Base-by-base conservation (phyloP, 495 filamentous ascomycete species). In the Talaromyces liani region DNA sequence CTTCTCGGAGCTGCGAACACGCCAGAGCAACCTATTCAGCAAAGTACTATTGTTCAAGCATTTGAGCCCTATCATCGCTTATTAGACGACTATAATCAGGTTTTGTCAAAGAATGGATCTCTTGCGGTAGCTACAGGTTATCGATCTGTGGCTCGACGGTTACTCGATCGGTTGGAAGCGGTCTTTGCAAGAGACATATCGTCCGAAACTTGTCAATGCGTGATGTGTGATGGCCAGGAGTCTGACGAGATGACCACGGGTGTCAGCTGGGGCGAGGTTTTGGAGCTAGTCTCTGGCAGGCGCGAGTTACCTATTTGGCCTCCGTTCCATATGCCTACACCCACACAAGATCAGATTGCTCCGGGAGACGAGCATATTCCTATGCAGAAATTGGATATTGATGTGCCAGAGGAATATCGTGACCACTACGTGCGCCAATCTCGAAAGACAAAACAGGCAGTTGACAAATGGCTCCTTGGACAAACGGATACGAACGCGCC, bases 121-220 rank as follows among this genome's bases (percentile, higher is more conserved):
- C 73, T 99, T 16, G 95, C 95, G 6, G 95, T 99, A 0, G 94
- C 94, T 24, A 98, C 95, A 5, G 95, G 95, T 2, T 97, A 98
- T 74, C 85, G 88, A 58, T 97, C 93, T 6, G 88, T 98, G 41
- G 95, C 95, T n/a, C 87, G 95, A 2, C 84, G 92, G 41, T 73
- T 98, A 25, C 82, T 98, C n/a, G 94, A 99, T 70, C 87, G 93
- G 60, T 77, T 99, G 12, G 94, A 97, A 69, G 87, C 90, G 27
- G 91, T 99, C 16, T 98, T 99, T 72, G 90, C 91, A 22, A 82
- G 95, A 57, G 92, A 97, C 67, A 88, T 99, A 36, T 89, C 91
- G 0, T 87, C 86, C 0, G 87, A 96, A 64, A 86, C 83, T 3
- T 97, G 93, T 71, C 73, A 74, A 22, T 93, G 93, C 72, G 73